Percentiles rank a stretch among this genome's conserved stretches.
phyloP scores from a whole-genome alignment of 2,329 filamentous ascomycete genomes.

The Pyrenophora graminea region DNA sequence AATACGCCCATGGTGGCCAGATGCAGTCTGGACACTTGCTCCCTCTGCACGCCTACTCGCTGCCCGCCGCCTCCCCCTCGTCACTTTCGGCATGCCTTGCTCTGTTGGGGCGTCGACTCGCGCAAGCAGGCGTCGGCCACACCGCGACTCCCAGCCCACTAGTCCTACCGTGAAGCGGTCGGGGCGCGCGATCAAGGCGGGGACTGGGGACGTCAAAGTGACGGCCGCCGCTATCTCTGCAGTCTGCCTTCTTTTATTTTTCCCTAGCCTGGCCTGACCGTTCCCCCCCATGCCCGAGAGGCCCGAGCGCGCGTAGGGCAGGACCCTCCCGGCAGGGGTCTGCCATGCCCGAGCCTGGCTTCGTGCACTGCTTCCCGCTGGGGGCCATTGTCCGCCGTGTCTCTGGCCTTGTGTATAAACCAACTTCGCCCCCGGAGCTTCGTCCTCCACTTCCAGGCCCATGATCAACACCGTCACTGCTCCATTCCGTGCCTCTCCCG shows the following conservation, averaged over 20 bases:
- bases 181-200: constrained; percentile 48
- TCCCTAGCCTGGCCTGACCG: constrained; percentile 45
- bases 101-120: constrained; percentile 24
- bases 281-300: constrained; percentile 41
- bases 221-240: constrained; percentile 32
- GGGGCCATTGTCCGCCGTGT: constrained; percentile 33
- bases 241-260: constrained; percentile 38
- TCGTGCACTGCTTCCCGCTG: constrained; percentile 36
- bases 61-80: constrained; percentile 18
- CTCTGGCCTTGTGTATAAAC: constrained; percentile 44
- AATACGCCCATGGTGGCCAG: constrained; percentile 38
- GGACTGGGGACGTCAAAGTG: constrained; percentile 22
- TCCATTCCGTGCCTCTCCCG: constrained; percentile 26
- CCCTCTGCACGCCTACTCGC: constrained; percentile 28
- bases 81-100: constrained; percentile 29
- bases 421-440: constrained; percentile 42
- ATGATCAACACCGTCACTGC: constrained; percentile 37
- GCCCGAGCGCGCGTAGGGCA: constrained; percentile 41
- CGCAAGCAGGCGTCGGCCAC: constrained; percentile 36
- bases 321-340: constrained; percentile 34
- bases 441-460: constrained; percentile 36
- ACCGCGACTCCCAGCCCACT: constrained; percentile 39
- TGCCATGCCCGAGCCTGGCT: constrained; percentile 15
- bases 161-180: constrained; percentile 39
- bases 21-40: constrained; percentile 27